phyloP scores from a whole-genome alignment of 139 green algal genomes.

The Ostreobium quekettii region DNA sequence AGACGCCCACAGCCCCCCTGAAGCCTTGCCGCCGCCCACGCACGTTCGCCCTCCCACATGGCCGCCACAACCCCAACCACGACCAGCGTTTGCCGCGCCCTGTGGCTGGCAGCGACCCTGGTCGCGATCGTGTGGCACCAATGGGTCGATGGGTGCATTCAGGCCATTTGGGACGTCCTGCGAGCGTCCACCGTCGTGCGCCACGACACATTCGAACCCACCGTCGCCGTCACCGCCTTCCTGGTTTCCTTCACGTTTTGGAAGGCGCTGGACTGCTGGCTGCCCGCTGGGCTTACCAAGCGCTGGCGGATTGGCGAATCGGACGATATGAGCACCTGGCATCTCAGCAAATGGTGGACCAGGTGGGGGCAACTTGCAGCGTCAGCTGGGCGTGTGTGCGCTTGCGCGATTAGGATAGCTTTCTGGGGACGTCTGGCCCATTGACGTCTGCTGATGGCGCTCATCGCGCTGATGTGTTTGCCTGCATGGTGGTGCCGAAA shows the following conservation, averaged over 20 bases:
- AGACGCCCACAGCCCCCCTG: too few species aligned
- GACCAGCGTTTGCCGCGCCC: too few species aligned
- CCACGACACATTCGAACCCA: constrained; percentile 8
- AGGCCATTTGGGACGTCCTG: background rate
- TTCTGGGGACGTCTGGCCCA: too few species aligned
- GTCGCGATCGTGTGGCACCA: too few species aligned
- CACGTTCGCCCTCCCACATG: too few species aligned
- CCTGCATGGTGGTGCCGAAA: too few species aligned
- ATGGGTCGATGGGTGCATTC: background rate
- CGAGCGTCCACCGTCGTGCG: background rate
- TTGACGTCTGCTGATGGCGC: background rate
- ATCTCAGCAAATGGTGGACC: background rate
- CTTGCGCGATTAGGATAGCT: background rate
- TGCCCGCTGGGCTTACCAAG: background rate
- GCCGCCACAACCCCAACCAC: too few species aligned
- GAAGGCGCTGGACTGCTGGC: background rate
- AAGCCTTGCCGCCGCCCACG: too few species aligned
- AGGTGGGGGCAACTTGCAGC: too few species aligned
- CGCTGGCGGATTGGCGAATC: background rate
- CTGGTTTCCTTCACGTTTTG: background rate
- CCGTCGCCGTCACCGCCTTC: background rate
- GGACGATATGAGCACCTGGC: constrained; percentile 6
- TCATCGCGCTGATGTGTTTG: background rate
- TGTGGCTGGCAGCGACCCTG: too few species aligned
- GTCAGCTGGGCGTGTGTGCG: too few species aligned